Base-by-base conservation (phyloP, 2,329 filamentous ascomycete species). In the Sclerotinia sclerotiorum region DNA sequence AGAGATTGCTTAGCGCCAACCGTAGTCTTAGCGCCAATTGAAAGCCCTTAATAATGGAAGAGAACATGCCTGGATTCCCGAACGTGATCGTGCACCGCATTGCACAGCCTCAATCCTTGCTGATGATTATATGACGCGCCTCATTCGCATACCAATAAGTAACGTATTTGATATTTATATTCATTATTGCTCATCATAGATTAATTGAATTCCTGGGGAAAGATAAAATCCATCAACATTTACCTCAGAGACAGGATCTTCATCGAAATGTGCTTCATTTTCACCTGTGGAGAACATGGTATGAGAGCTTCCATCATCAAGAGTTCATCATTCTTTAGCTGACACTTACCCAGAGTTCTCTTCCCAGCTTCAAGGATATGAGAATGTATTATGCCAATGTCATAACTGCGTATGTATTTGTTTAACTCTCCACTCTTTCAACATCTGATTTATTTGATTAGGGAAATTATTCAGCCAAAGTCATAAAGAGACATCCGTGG, bases 401-500 rank as follows among this genome's bases (percentile, higher is more conserved):
- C 84, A 87, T 78, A 88, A 89, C 78, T 90, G 87, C 78, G 77
- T 78, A 76, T 17, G 75, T 71, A n/a, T 29, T 27, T 19, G 32
- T 21, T 27, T 39, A 24, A 13, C 32, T 27, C 7, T 49, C 5
- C 24, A 17, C 52, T 64, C 48, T 65, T 51, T n/a, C 48, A 42
- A 21, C 3, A 39, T 19, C 48, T 35, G 8, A 64, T n/a, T 32
- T 29, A 60, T 55, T 32, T n/a, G 39, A 49, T 24, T 62, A 78
- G 76, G 87, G 87, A 65, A 90, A 90, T 81, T 87, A 85, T 79
- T 82, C 83, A 2, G 87, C 82, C 19, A 82, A 81, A 70, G 87
- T 89, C 68, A 82, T 87, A 75, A 89, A 89, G 78, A 84, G 83
- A 69, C 83, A 88, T 69, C 87, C 87, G 54, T 93, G 90, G 88